These are phyloP conservation scores for Cutaneotrichosporon mucoides DNA, from an alignment of 1,284 basidiomycete species.

Conservation along the genomic window DNA sequence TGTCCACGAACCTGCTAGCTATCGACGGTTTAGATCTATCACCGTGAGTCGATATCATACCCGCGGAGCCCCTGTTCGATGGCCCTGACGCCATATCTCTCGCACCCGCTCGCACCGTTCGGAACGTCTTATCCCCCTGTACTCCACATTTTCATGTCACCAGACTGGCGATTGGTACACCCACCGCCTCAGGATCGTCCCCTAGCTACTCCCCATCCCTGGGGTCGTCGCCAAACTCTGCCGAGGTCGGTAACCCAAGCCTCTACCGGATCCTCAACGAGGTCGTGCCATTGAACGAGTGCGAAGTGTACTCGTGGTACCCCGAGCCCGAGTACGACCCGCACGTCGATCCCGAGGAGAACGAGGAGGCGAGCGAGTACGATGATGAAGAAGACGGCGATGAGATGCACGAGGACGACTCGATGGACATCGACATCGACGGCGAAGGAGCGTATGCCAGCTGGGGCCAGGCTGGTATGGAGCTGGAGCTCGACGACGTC, in stretches of 20 bases:
- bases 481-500: conserved; percentile 25
- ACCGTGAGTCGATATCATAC: conserved; percentile 23
- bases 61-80: conserved; percentile 7
- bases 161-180: neutral
- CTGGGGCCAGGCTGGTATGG: conserved; percentile 36
- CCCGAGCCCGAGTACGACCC: conserved; percentile 95
- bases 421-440: conserved; percentile 42
- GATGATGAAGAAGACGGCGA: conserved; percentile 38
- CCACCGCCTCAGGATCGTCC: conserved; percentile 2
- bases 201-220: neutral
- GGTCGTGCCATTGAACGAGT: conserved; percentile 82
- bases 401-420: conserved; percentile 32
- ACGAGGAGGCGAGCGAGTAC: conserved; percentile 52
- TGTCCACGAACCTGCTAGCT: conserved; percentile 32
- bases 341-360: conserved; percentile 75
- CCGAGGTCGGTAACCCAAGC: conserved; percentile 19
- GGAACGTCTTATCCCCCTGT: neutral
- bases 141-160: neutral
- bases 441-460: conserved; percentile 27
- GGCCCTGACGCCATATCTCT: conserved; percentile 8
- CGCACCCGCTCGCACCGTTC: neutral
- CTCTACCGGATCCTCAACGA: conserved; percentile 85
- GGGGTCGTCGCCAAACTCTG: conserved; percentile 8
- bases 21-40: conserved; percentile 22
- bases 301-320: conserved; percentile 91